Evolutionary conservation across 495 filamentous ascomycete genomes (phyloP).

Genomic region (Parathielavia hyrcaniae): DNA sequence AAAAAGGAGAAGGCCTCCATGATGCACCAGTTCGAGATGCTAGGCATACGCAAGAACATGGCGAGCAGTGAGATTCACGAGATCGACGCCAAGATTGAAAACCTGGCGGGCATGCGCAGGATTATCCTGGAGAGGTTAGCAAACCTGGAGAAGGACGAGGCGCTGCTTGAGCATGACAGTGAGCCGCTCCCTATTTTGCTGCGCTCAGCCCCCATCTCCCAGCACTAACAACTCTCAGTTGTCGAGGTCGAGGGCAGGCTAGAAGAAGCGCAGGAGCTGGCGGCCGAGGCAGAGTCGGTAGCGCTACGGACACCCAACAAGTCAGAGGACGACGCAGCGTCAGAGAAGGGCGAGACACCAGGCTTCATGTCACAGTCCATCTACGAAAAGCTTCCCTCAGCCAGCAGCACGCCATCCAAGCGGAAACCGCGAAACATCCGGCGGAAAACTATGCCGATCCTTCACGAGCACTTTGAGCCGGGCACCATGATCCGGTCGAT

Average conservation of each 20-base stretch:
- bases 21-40: conserved; percentile 81
- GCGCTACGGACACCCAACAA: conserved; percentile 48
- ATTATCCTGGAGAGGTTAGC: conserved; percentile 88
- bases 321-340: conserved; percentile 48
- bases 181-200: conserved; percentile 26
- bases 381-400: conserved; percentile 79
- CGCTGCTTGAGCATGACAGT: conserved; percentile 83
- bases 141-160: conserved; percentile 85
- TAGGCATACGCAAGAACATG: conserved; percentile 93
- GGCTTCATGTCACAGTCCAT: conserved; percentile 97
- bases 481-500: conserved; percentile 84
- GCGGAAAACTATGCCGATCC: conserved; percentile 80
- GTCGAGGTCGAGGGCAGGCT: conserved; percentile 77
- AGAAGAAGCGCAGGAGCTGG: conserved; percentile 73
- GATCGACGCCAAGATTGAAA: conserved; percentile 94
- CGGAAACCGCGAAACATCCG: conserved; percentile 60
- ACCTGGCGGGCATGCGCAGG: conserved; percentile 86
- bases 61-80: conserved; percentile 91
- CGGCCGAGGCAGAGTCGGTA: conserved; percentile 60
- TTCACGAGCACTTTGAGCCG: conserved; percentile 92
- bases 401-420: conserved; percentile 46
- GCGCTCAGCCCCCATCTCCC: not conserved
- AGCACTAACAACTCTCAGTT: conserved; percentile 44
- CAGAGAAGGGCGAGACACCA: conserved; percentile 49
- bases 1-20: conserved; percentile 71